A percentile compares a stretch with the other conserved stretches of the same genome.
phyloP scores from a whole-genome alignment of 768 basidiomycete genomes.

The Coprinopsis cinerea region DNA sequence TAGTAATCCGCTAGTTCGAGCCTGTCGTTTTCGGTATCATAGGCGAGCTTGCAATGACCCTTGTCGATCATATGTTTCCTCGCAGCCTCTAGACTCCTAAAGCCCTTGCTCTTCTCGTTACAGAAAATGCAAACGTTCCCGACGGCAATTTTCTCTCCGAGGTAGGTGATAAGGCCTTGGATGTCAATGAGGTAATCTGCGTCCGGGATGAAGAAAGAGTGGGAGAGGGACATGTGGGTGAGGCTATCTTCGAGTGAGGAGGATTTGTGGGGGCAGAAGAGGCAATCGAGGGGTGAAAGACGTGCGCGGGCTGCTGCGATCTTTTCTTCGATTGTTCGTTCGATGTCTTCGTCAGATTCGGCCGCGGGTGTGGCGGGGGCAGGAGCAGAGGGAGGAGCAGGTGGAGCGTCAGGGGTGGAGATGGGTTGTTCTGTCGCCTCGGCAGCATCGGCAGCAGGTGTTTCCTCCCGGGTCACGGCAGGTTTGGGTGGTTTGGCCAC shows the following conservation, averaged over 20 bases:
- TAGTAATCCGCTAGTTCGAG: constrained; percentile 91
- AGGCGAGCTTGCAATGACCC: constrained; percentile 93
- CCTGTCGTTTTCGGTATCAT: constrained; percentile 72
- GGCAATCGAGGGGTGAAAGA: constrained; percentile 62
- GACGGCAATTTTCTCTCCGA: constrained; percentile 92
- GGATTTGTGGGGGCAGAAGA: constrained; percentile 70
- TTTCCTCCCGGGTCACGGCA: constrained; percentile 11
- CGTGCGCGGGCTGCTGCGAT: constrained; percentile 65
- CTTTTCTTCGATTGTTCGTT: constrained; percentile 62
- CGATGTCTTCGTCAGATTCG: constrained; percentile 38
- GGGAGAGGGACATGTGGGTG: constrained; percentile 78
- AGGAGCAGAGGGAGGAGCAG: not conserved
- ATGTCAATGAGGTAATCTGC: constrained; percentile 84
- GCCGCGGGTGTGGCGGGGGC: constrained; percentile 7
- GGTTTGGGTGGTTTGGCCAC: constrained; percentile 19
- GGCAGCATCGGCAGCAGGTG: constrained; percentile 8
- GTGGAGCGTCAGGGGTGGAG: not conserved
- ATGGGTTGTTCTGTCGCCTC: constrained; percentile 11
- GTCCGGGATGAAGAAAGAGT: constrained; percentile 97
- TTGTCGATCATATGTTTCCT: constrained; percentile 96
- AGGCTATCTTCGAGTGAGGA: constrained; percentile 59
- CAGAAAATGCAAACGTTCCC: constrained; percentile 92
- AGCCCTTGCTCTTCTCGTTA: constrained; percentile 75
- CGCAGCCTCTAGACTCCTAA: constrained; percentile 79
- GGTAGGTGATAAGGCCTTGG: constrained; percentile 72